Percentiles rank a stretch among this genome's conserved stretches.
phyloP scores from a whole-genome alignment of 768 basidiomycete genomes.

The Pulveroboletus sp. region DNA sequence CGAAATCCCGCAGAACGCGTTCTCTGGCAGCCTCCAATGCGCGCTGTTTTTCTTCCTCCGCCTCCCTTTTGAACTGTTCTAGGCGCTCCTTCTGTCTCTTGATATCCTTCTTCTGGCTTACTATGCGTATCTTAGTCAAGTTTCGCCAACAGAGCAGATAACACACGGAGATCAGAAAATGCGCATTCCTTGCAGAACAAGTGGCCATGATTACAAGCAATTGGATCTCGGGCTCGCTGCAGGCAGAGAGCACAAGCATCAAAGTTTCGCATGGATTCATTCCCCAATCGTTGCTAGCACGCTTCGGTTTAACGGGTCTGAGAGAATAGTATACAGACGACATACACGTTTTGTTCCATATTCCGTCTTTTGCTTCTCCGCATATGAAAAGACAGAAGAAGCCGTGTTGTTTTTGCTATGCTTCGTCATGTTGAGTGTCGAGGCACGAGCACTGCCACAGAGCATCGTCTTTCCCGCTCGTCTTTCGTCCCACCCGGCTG shows the following conservation, averaged over 20 bases:
- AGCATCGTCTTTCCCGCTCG: too few relatives aligned
- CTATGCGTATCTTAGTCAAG: slow-evolving; percentile 35
- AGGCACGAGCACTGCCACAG: too few relatives aligned
- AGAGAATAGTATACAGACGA: background rate
- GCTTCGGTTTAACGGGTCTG: background rate
- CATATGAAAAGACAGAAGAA: slow-evolving; percentile 86
- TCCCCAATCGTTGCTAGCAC: slow-evolving; percentile 48
- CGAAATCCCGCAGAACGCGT: slow-evolving; percentile 87
- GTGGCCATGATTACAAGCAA: slow-evolving; percentile 84
- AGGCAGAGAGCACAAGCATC: slow-evolving; percentile 91
- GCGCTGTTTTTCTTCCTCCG: slow-evolving; percentile 72
- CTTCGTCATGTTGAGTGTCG: slow-evolving; percentile 62
- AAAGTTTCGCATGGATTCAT: slow-evolving; percentile 90
- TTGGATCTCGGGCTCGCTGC: slow-evolving; percentile 76
- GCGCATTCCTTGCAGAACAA: slow-evolving; percentile 96
- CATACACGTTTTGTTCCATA: slow-evolving; percentile 80
- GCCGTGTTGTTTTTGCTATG: slow-evolving; percentile 91
- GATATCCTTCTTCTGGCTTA: slow-evolving; percentile 89
- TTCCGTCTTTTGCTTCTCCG: slow-evolving; percentile 75
- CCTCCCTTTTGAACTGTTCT: slow-evolving; percentile 70
- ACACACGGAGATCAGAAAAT: slow-evolving; percentile 76
- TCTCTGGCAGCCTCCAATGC: slow-evolving; percentile 78
- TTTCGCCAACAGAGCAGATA: slow-evolving; percentile 3
- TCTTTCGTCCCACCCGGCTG: too few relatives aligned
- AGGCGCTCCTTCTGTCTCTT: slow-evolving; percentile 85